These are phyloP conservation scores for Guyanaporus albipodus DNA, from an alignment of 768 basidiomycete species.

Conservation along the genomic window DNA sequence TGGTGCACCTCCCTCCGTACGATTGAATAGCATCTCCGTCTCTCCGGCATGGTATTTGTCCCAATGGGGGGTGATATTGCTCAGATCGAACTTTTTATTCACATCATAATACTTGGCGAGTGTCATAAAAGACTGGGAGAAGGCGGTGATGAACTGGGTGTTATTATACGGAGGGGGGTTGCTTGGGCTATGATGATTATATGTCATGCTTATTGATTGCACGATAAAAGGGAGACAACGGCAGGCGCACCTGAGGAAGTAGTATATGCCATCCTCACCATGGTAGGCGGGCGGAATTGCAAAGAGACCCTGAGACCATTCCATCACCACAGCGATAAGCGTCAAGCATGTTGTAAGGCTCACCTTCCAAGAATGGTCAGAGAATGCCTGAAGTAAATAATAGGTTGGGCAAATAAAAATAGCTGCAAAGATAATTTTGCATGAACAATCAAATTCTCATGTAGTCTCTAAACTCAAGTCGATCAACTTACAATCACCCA, in stretches of 20 bases:
- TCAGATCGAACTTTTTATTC: slow-evolving; percentile 16
- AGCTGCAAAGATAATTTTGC: slow-evolving; percentile 14
- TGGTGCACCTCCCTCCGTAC: slow-evolving; percentile 1
- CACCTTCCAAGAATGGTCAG: slow-evolving; percentile 32
- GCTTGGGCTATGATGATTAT: not conserved
- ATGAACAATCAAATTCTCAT: not conserved
- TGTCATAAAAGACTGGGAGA: slow-evolving; percentile 26
- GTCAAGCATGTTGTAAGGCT: slow-evolving; percentile 18
- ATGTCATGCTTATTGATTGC: not conserved
- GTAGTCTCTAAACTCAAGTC: not conserved
- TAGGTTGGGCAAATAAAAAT: slow-evolving; percentile 37
- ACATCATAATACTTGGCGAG: slow-evolving; percentile 20
- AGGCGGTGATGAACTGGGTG: slow-evolving; percentile 27
- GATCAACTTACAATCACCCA: slow-evolving; percentile 38
- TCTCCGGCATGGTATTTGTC: not conserved
- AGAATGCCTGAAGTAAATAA: slow-evolving; percentile 28
- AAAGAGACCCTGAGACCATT: slow-evolving; percentile 25
- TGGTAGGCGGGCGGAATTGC: slow-evolving; percentile 29
- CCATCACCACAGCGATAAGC: not conserved
- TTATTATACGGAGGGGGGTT: slow-evolving; percentile 19
- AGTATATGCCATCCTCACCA: slow-evolving; percentile 36
- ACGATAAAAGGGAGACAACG: not conserved
- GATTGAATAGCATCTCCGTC: slow-evolving; percentile 19
- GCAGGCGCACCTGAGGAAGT: slow-evolving; percentile 31
- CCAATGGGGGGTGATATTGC: slow-evolving; percentile 18